These are phyloP conservation scores for Epipyxis sp. DNA, from an alignment of 108 stramenopile species.

Conservation along the genomic window DNA sequence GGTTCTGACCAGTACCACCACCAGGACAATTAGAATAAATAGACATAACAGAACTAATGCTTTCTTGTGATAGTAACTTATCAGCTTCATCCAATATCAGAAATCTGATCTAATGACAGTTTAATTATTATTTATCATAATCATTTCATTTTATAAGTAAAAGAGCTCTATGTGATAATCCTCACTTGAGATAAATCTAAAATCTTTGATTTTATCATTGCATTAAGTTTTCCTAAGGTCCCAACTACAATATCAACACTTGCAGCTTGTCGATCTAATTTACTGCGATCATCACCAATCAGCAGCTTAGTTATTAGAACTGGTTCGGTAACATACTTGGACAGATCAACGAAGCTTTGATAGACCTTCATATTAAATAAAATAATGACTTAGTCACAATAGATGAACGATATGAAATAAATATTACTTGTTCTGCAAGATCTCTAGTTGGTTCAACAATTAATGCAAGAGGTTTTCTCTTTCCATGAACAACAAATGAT, in stretches of 20 bases:
- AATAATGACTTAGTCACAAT: no score
- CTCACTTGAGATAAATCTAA: conserved; percentile 37
- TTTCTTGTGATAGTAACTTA: conserved; percentile 41
- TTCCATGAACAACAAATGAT: neutral
- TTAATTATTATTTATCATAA: no score
- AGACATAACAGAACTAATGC: conserved; percentile 27
- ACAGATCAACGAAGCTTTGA: conserved; percentile 30
- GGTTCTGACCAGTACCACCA: conserved; percentile 39
- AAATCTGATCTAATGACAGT: no score
- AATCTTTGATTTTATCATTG: conserved; percentile 39
- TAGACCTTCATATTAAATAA: no score
- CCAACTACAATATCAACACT: conserved; percentile 53
- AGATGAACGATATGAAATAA: no score
- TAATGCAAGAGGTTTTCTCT: conserved; percentile 47
- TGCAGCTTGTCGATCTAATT: neutral
- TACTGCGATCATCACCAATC: conserved; percentile 41
- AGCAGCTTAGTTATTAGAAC: conserved; percentile 39
- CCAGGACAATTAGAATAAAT: conserved; percentile 45
- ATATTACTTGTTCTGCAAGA: conserved; percentile 64
- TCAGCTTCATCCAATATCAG: conserved; percentile 54
- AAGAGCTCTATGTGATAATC: no score
- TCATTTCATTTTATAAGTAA: no score
- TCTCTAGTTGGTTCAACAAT: conserved; percentile 59
- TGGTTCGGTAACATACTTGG: conserved; percentile 37
- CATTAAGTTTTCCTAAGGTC: conserved; percentile 49